Conservation (phyloP, 1,284 basidiomycete species). For the Neonothopanus nambi region DNA sequence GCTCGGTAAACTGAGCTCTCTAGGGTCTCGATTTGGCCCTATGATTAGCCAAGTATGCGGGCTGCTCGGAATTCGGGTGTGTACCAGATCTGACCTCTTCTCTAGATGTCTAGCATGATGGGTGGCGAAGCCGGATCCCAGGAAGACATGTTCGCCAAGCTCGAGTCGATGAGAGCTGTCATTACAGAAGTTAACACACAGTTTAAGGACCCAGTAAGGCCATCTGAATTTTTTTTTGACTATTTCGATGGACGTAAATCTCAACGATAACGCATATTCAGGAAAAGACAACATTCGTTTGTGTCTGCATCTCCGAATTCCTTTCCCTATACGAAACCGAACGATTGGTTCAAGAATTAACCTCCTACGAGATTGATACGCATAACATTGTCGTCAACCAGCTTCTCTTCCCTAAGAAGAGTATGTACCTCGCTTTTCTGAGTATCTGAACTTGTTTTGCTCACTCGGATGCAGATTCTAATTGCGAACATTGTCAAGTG, state of each 20-base stretch:
- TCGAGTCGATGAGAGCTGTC: slow-evolving; percentile 95
- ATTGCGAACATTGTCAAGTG: slow-evolving; percentile 94
- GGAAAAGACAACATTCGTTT: slow-evolving; percentile 98
- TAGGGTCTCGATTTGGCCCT: slow-evolving; percentile 93
- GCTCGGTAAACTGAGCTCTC: slow-evolving; percentile 88
- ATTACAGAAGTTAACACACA: slow-evolving; percentile 99
- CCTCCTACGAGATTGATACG: slow-evolving; percentile 96
- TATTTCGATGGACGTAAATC: neutral
- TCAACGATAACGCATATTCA: slow-evolving; percentile 28
- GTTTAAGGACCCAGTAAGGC: slow-evolving; percentile 95
- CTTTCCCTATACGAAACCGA: slow-evolving; percentile 98
- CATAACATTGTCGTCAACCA: slow-evolving; percentile 99
- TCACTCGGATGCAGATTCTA: slow-evolving; percentile 58
- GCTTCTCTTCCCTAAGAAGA: slow-evolving; percentile 89
- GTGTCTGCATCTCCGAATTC: slow-evolving; percentile 98
- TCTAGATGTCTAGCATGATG: slow-evolving; percentile 92
- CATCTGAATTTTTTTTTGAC: neutral
- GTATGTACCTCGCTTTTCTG: slow-evolving; percentile 42
- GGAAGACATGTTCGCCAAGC: slow-evolving; percentile 98
- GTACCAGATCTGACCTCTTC: neutral
- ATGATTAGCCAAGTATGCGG: slow-evolving; percentile 86
- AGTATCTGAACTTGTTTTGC: neutral
- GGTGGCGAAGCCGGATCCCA: slow-evolving; percentile 84
- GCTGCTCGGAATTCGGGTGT: too few relatives aligned
- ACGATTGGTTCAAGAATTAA: slow-evolving; percentile 94